phyloP scores from a whole-genome alignment of 371 early-diverging fungal genomes.

The Zopfochytrium polystomum region DNA sequence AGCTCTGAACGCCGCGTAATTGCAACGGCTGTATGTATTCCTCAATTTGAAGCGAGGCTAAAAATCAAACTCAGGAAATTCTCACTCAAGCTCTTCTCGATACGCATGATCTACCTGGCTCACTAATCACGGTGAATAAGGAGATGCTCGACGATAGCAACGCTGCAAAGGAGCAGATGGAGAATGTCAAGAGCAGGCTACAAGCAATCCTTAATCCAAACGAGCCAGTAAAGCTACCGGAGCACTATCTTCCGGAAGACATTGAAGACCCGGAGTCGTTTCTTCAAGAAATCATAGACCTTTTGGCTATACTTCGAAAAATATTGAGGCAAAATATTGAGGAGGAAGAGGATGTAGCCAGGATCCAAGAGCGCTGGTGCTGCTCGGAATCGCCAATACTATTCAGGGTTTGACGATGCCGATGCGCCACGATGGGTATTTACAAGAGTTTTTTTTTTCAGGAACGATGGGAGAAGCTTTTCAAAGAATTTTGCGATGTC shows the following conservation, averaged over 20 bases:
- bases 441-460: constrained; percentile 45
- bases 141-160: constrained; percentile 93
- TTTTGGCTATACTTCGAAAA: constrained; percentile 64
- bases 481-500: constrained; percentile 79
- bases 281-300: constrained; percentile 64
- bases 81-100: constrained; percentile 77
- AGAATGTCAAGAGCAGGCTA: constrained; percentile 76
- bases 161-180: constrained; percentile 91
- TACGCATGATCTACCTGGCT: constrained; percentile 28
- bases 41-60: neutral
- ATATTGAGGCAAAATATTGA: constrained; percentile 80
- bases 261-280: constrained; percentile 64
- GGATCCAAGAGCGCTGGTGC: constrained; percentile 58
- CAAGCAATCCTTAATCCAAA: constrained; percentile 48
- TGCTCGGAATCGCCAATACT: constrained; percentile 47
- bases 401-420: constrained; percentile 31
- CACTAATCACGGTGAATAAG: constrained; percentile 65
- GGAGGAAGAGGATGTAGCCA: constrained; percentile 51
- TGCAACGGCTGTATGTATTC: constrained; percentile 59
- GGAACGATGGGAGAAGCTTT: constrained; percentile 95
- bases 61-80: constrained; percentile 47
- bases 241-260: constrained; percentile 40
- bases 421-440: neutral
- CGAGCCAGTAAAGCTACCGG: constrained; percentile 25
- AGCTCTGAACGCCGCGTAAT: constrained; percentile 87